Evolutionary conservation across 2,329 filamentous ascomycete species (phyloP).

Genomic region (Fusarium sp.): DNA sequence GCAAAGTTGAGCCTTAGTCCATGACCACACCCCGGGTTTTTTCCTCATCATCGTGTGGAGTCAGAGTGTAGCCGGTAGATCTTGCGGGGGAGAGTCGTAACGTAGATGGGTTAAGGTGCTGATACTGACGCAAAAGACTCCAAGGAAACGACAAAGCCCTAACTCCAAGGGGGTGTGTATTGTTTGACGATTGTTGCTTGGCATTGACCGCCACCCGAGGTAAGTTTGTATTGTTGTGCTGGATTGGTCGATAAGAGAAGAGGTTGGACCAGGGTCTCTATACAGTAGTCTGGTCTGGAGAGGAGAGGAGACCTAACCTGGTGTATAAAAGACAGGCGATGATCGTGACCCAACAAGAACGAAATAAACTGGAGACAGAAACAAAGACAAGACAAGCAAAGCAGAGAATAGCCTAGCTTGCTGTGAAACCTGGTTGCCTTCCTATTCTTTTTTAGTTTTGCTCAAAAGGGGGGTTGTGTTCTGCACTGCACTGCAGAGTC

Average conservation of each 20-base stretch:
- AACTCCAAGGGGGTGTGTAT: constrained; percentile 4
- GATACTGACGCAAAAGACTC: constrained; percentile 3
- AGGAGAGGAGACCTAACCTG: not conserved
- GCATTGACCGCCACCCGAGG: constrained; percentile 44
- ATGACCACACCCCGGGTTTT: constrained; percentile 30
- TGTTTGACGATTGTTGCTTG: constrained; percentile 10
- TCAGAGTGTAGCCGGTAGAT: constrained; percentile 34
- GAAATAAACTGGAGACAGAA: constrained; percentile 26
- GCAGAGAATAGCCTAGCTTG: constrained; percentile 25
- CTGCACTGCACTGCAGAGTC: not conserved
- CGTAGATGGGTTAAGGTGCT: constrained; percentile 3
- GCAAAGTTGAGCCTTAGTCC: constrained; percentile 31
- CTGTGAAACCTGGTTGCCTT: constrained; percentile 17
- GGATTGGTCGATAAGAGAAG: constrained; percentile 36
- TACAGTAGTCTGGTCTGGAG: not conserved
- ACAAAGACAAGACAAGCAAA: constrained; percentile 11
- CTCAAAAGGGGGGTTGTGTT: constrained; percentile 22
- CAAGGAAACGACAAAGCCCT: not conserved
- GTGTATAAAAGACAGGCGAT: constrained; percentile 19
- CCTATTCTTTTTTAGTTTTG: not conserved
- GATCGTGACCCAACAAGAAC: constrained; percentile 15
- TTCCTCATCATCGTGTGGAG: constrained; percentile 18
- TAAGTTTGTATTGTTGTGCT: constrained; percentile 16
- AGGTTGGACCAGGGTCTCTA: not conserved
- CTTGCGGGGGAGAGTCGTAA: constrained; percentile 38